A percentile compares a stretch with the other conserved stretches of the same genome.
These are phyloP conservation scores for Infundibulicybe gibba DNA, from an alignment of 768 basidiomycete genomes.

Conservation along the genomic window DNA sequence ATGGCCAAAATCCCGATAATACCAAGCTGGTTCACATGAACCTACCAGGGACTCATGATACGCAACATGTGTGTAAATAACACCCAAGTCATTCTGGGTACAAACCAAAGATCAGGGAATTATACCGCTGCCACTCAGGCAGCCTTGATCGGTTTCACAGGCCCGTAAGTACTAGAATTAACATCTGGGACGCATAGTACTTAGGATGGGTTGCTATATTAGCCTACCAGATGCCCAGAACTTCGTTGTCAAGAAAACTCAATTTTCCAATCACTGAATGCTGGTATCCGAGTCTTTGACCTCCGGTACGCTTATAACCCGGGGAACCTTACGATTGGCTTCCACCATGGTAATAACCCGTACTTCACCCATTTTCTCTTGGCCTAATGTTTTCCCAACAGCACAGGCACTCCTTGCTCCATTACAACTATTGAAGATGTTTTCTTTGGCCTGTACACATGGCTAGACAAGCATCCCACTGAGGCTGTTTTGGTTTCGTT, in stretches of 20 bases:
- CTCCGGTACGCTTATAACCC: conserved; percentile 46
- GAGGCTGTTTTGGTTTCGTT: conserved; percentile 49
- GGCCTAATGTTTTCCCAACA: conserved; percentile 6
- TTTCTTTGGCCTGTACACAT: conserved; percentile 46
- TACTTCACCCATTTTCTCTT: not conserved
- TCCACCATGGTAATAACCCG: conserved; percentile 37
- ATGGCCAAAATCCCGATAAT: conserved; percentile 40
- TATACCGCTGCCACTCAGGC: conserved; percentile 39
- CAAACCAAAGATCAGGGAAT: conserved; percentile 29
- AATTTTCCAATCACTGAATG: conserved; percentile 41
- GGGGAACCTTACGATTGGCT: conserved; percentile 46
- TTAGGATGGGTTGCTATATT: not conserved
- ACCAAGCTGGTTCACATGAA: conserved; percentile 45
- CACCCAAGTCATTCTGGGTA: not conserved
- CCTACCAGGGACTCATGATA: conserved; percentile 50
- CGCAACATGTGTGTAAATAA: conserved; percentile 34
- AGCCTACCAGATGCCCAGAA: conserved; percentile 29
- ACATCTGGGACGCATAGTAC: no score
- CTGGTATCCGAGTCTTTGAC: conserved; percentile 49
- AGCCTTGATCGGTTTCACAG: conserved; percentile 38
- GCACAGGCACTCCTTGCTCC: conserved; percentile 38
- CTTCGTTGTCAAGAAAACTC: conserved; percentile 44
- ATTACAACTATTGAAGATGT: conserved; percentile 47
- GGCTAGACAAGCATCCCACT: conserved; percentile 47
- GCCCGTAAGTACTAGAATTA: conserved; percentile 26